A percentile compares a stretch with the other conserved stretches of the same genome.
Evolutionary conservation across 345 rosid genomes (phyloP).

Genomic region (Salix dunnii): DNA sequence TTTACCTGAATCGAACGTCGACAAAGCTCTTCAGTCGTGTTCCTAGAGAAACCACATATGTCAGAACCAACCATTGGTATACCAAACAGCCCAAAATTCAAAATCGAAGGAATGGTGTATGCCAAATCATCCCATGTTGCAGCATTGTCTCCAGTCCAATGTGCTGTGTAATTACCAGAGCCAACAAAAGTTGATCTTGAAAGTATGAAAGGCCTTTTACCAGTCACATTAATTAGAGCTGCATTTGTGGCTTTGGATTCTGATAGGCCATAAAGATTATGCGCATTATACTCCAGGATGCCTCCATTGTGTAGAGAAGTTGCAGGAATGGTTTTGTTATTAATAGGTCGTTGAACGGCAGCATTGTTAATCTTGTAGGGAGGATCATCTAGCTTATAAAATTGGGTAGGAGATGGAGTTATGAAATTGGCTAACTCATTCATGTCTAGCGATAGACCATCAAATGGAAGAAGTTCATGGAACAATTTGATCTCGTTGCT

Average conservation of each 20-base stretch:
- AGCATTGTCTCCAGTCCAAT: slow-evolving; percentile 76
- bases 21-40: slow-evolving; percentile 67
- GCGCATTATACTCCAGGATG: slow-evolving; percentile 55
- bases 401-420: slow-evolving; percentile 36
- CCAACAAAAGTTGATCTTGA: slow-evolving; percentile 65
- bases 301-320: slow-evolving; percentile 50
- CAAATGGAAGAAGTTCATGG: slow-evolving; percentile 39
- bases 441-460: slow-evolving; percentile 81
- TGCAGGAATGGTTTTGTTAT: slow-evolving; percentile 43
- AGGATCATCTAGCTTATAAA: slow-evolving; percentile 52
- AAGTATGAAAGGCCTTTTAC: slow-evolving; percentile 64
- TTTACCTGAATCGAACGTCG: slow-evolving; percentile 66
- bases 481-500: slow-evolving; percentile 46
- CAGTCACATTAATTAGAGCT: slow-evolving; percentile 38
- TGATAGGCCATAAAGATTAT: slow-evolving; percentile 60
- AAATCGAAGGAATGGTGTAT: slow-evolving; percentile 47
- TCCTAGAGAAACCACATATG: slow-evolving; percentile 55
- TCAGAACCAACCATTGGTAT: slow-evolving; percentile 83
- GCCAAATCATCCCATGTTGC: slow-evolving; percentile 60
- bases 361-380: slow-evolving; percentile 62
- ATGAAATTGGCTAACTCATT: slow-evolving; percentile 64
- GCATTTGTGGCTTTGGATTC: slow-evolving; percentile 58
- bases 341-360: slow-evolving; percentile 26
- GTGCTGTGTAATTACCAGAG: slow-evolving; percentile 69
- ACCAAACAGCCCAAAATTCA: slow-evolving; percentile 68